A percentile compares a stretch with the other conserved stretches of the same genome.
phyloP scores from a whole-genome alignment of 345 rosid genomes.

The Eucalyptus pauciflora region DNA sequence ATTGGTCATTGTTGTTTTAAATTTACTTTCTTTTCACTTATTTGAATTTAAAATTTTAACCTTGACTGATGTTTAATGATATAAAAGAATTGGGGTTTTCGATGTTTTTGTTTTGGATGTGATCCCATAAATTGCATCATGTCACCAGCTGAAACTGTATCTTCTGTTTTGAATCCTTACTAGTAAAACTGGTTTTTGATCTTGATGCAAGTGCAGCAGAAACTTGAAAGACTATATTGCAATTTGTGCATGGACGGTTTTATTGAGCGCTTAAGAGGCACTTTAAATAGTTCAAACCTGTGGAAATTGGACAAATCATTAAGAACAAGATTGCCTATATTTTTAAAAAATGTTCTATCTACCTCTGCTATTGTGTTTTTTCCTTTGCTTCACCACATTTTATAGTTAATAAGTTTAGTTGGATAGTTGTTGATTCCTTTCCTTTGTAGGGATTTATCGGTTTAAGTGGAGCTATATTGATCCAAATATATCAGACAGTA shows the following conservation, averaged over 20 bases:
- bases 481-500: constrained; percentile 32
- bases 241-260: background rate
- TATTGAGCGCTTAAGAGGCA: background rate
- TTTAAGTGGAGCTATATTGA: constrained; percentile 41
- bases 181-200: background rate
- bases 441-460: constrained; percentile 38
- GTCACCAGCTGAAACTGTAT: background rate
- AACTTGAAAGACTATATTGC: background rate
- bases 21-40: background rate
- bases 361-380: background rate
- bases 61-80: background rate
- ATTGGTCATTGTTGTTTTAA: background rate
- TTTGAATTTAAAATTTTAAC: background rate
- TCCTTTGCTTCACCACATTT: background rate
- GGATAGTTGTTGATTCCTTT: background rate
- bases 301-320: background rate
- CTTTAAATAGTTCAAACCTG: background rate
- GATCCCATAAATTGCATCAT: background rate
- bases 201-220: background rate
- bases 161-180: background rate
- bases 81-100: background rate
- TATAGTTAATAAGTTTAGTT: background rate
- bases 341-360: background rate
- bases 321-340: background rate
- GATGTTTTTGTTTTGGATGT: background rate